Percentiles rank a stretch among this genome's conserved stretches.
phyloP scores from a whole-genome alignment of 331 rosid genomes.

The Malus hybrid region DNA sequence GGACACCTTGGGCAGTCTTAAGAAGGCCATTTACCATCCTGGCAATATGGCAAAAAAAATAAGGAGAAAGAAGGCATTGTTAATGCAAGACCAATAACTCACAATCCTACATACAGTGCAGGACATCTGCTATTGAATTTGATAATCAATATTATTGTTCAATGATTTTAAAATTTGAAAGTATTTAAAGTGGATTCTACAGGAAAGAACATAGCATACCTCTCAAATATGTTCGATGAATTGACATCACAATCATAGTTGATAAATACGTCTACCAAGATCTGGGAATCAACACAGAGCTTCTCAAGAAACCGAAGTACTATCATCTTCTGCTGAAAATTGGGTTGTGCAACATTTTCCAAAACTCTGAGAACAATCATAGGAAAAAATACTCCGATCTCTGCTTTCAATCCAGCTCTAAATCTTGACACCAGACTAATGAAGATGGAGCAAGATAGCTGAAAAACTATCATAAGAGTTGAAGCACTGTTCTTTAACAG shows the following conservation, averaged over 20 bases:
- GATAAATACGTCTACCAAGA: conserved; percentile 91
- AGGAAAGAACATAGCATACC: conserved; percentile 42
- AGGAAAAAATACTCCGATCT: conserved; percentile 98
- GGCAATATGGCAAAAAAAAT: conserved; percentile 19
- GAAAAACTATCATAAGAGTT: conserved; percentile 91
- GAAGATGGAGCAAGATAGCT: conserved; percentile 96
- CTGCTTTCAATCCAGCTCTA: conserved; percentile 96
- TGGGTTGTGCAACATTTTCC: conserved; percentile 95
- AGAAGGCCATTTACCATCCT: conserved; percentile 99
- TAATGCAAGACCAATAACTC: conserved; percentile 16
- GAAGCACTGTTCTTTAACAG: conserved; percentile 98
- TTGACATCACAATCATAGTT: conserved; percentile 99
- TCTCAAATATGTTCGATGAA: conserved; percentile 98
- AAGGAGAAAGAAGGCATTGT: conserved; percentile 10
- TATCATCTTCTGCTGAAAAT: conserved; percentile 96
- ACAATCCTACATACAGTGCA: conserved; percentile 8
- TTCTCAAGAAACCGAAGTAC: conserved; percentile 97
- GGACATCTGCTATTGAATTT: conserved; percentile 11
- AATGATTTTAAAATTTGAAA: neutral
- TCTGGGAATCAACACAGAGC: conserved; percentile 91
- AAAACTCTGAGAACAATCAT: conserved; percentile 98
- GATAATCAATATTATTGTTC: conserved; percentile 12
- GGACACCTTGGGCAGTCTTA: conserved; percentile 97
- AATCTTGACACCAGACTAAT: conserved; percentile 97
- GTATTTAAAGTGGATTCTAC: conserved; percentile 3